Evolutionary conservation across 108 stramenopile species (phyloP).

Genomic region (Fragilariopsis cylindrus): DNA sequence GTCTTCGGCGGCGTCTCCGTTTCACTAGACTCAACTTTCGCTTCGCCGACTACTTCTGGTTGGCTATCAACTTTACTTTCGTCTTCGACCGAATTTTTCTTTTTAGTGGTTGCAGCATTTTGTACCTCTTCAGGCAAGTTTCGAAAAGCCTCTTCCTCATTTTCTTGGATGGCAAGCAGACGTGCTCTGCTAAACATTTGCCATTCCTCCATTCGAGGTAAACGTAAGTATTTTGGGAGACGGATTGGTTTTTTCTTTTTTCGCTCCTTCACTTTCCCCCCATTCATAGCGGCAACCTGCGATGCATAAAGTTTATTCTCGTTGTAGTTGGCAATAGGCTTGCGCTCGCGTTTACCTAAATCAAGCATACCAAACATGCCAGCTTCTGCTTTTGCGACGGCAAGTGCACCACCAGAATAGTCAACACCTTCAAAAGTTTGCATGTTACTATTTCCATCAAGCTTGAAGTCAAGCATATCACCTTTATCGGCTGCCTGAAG

Average conservation of each 20-base stretch:
- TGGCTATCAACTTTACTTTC: slow-evolving; percentile 13
- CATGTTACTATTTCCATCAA: slow-evolving; percentile 84
- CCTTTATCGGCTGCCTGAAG: slow-evolving; percentile 95
- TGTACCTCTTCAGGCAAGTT: slow-evolving; percentile 65
- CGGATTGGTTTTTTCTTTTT: slow-evolving; percentile 74
- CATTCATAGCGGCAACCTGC: slow-evolving; percentile 75
- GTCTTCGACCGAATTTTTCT: slow-evolving; percentile 23
- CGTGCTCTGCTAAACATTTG: slow-evolving; percentile 90
- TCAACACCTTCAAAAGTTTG: slow-evolving; percentile 98
- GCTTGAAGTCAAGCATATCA: slow-evolving; percentile 93
- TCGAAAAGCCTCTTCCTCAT: slow-evolving; percentile 75
- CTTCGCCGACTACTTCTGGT: slow-evolving; percentile 20
- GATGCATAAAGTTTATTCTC: slow-evolving; percentile 84
- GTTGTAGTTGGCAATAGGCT: slow-evolving; percentile 81
- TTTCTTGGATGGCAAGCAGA: slow-evolving; percentile 78
- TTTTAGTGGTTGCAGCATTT: slow-evolving; percentile 36
- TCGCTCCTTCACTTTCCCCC: slow-evolving; percentile 43
- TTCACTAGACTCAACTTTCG: slow-evolving; percentile 16
- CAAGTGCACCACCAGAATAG: slow-evolving; percentile 66
- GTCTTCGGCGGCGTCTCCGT: slow-evolving; percentile 36
- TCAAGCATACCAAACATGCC: slow-evolving; percentile 85
- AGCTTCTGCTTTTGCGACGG: slow-evolving; percentile 53
- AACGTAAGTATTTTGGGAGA: slow-evolving; percentile 88
- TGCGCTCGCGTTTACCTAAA: slow-evolving; percentile 93
- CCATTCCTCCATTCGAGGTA: slow-evolving; percentile 96